Conservation (phyloP, 2,329 filamentous ascomycete species). For the Microsporum canis region DNA sequence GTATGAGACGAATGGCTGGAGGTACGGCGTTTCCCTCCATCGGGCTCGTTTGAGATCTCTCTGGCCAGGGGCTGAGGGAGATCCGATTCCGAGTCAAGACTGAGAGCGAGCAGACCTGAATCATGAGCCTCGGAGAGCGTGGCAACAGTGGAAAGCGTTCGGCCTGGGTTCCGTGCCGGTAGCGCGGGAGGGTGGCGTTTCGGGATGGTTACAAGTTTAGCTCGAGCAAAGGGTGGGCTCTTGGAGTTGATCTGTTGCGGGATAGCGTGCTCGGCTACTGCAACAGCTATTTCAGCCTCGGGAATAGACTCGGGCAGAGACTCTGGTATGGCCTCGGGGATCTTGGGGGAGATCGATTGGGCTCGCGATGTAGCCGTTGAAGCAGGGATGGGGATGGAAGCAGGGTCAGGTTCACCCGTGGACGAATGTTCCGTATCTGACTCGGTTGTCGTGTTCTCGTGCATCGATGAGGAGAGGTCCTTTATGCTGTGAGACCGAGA, state of each 20-base stretch:
- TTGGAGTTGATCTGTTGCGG: constrained; percentile 49
- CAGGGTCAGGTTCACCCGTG: not conserved
- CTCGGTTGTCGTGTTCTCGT: not conserved
- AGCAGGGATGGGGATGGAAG: not conserved
- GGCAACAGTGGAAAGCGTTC: constrained; percentile 10
- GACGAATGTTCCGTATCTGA: constrained; percentile 1
- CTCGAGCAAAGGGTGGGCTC: constrained; percentile 60
- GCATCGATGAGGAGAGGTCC: not conserved
- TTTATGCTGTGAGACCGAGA: constrained; percentile 8
- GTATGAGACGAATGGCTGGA: not conserved
- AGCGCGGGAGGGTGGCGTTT: constrained; percentile 61
- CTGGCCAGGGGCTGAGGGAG: not conserved
- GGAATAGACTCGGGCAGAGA: not conserved
- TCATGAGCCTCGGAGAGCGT: constrained; percentile 3
- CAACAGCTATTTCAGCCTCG: constrained; percentile 1
- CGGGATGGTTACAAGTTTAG: constrained; percentile 72
- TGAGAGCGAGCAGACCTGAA: constrained; percentile 7
- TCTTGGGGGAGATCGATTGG: not conserved
- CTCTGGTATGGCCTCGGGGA: not conserved
- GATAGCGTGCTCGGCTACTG: constrained; percentile 36
- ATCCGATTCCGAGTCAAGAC: constrained; percentile 12
- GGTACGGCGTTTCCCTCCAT: not conserved
- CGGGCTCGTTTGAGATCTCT: not conserved
- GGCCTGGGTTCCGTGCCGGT: constrained; percentile 58
- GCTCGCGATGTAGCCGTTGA: not conserved